Evolutionary conservation across 371 early-diverging fungal species (phyloP).

Genomic region (Dichotomocladium elegans): DNA sequence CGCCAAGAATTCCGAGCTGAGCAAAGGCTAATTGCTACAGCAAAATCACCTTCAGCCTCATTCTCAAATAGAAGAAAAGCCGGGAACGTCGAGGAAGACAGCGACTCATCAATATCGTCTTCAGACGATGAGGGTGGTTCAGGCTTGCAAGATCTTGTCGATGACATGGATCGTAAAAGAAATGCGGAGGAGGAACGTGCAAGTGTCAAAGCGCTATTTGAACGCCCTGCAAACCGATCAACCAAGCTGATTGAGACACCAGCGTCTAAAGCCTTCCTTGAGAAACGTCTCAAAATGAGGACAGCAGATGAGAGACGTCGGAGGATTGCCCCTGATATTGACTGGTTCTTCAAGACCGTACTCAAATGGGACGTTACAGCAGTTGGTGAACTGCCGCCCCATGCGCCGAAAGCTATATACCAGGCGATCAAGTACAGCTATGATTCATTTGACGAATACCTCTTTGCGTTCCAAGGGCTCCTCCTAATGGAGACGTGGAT

Average conservation of each 20-base stretch:
- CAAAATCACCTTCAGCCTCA: slow-evolving; percentile 35
- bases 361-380: slow-evolving; percentile 53
- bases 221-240: slow-evolving; percentile 20
- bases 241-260: slow-evolving; percentile 34
- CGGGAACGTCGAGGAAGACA: neutral
- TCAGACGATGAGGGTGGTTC: slow-evolving; percentile 24
- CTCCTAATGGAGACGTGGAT: slow-evolving; percentile 84
- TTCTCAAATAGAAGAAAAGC: neutral
- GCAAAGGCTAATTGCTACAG: slow-evolving; percentile 26
- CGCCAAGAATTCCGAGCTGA: slow-evolving; percentile 33
- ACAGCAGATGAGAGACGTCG: slow-evolving; percentile 25
- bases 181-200: slow-evolving; percentile 26
- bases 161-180: slow-evolving; percentile 20
- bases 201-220: slow-evolving; percentile 34
- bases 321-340: slow-evolving; percentile 46
- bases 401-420: slow-evolving; percentile 15
- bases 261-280: slow-evolving; percentile 6
- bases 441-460: slow-evolving; percentile 57
- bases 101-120: slow-evolving; percentile 18
- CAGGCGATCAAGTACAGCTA: slow-evolving; percentile 59
- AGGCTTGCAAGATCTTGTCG: slow-evolving; percentile 17
- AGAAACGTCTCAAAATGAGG: slow-evolving; percentile 15
- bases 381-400: slow-evolving; percentile 44
- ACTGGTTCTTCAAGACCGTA: slow-evolving; percentile 43
- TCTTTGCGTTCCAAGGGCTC: slow-evolving; percentile 73